Conservation (phyloP, 768 basidiomycete genomes). For the Amanita brunnescens region DNA sequence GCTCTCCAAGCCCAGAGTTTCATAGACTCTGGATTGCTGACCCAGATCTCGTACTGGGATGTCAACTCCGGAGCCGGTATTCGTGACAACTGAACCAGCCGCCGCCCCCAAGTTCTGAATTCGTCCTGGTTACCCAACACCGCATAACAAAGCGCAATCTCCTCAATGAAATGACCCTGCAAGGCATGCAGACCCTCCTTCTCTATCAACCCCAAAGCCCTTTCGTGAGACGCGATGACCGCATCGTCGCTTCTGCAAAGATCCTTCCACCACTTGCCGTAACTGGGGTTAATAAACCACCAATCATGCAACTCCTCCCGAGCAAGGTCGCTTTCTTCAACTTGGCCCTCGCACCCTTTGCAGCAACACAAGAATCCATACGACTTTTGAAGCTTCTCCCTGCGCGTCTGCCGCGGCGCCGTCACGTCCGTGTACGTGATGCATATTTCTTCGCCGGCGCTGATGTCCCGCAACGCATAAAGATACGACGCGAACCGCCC, state of each 20-base stretch:
- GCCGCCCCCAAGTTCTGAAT: conserved; percentile 29
- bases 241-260: conserved; percentile 30
- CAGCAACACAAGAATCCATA: conserved; percentile 37
- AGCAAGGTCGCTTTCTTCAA: conserved; percentile 22
- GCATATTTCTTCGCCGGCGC: conserved; percentile 33
- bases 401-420: conserved; percentile 25
- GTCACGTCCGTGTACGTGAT: conserved; percentile 36
- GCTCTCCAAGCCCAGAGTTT: conserved; percentile 36
- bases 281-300: conserved; percentile 28
- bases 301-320: conserved; percentile 26
- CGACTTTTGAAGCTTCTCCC: conserved; percentile 24
- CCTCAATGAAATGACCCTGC: conserved; percentile 31
- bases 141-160: conserved; percentile 33
- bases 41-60: conserved; percentile 20
- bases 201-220: conserved; percentile 30
- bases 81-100: conserved; percentile 17
- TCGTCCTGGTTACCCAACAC: conserved; percentile 28
- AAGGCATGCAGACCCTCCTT: conserved; percentile 34
- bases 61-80: conserved; percentile 21
- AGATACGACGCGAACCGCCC: conserved; percentile 28
- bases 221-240: conserved; percentile 28
- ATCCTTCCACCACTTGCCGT: conserved; percentile 34
- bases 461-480: conserved; percentile 31
- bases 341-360: conserved; percentile 21
- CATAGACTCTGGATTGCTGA: conserved; percentile 21